Evolutionary conservation across 768 basidiomycete genomes (phyloP).

Genomic region (Plicaturopsis crispa): DNA sequence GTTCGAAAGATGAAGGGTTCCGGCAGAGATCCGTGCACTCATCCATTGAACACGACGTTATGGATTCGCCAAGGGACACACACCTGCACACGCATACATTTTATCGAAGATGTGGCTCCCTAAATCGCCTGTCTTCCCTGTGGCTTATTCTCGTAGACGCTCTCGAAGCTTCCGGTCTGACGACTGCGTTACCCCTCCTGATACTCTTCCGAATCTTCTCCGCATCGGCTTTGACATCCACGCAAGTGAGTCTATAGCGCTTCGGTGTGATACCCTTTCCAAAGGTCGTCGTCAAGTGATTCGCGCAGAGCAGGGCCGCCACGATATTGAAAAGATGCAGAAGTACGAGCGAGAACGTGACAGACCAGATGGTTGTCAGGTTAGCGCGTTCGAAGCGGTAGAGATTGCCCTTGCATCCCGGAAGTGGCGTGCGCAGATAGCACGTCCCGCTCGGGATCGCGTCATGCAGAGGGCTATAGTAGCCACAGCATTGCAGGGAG

Average conservation of each 20-base stretch:
- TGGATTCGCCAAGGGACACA: too few species aligned
- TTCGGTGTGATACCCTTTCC: constrained; percentile 59
- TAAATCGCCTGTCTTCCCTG: constrained; percentile 19
- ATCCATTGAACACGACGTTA: too few species aligned
- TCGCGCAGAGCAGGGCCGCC: constrained; percentile 56
- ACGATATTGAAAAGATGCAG: constrained; percentile 55
- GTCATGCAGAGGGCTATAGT: constrained; percentile 52
- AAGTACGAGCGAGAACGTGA: constrained; percentile 49
- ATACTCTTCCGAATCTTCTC: constrained; percentile 20
- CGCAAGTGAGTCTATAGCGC: constrained; percentile 44
- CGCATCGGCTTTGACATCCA: constrained; percentile 36
- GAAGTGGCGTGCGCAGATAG: constrained; percentile 52
- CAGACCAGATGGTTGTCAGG: constrained; percentile 39
- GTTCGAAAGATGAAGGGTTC: too few species aligned
- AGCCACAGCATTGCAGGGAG: constrained; percentile 59
- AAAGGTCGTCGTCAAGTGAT: constrained; percentile 55
- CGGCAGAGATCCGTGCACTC: too few species aligned
- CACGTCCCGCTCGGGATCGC: constrained; percentile 50
- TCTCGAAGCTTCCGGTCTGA: constrained; percentile 11
- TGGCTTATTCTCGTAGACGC: constrained; percentile 14
- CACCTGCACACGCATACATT: too few species aligned
- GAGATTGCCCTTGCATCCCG: constrained; percentile 62
- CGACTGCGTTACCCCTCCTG: neutral
- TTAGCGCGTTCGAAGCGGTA: constrained; percentile 42
- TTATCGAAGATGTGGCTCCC: too few species aligned